Conservation (phyloP, 1,139 yeast genomes). For the Scheffersomyces segobiensis region DNA sequence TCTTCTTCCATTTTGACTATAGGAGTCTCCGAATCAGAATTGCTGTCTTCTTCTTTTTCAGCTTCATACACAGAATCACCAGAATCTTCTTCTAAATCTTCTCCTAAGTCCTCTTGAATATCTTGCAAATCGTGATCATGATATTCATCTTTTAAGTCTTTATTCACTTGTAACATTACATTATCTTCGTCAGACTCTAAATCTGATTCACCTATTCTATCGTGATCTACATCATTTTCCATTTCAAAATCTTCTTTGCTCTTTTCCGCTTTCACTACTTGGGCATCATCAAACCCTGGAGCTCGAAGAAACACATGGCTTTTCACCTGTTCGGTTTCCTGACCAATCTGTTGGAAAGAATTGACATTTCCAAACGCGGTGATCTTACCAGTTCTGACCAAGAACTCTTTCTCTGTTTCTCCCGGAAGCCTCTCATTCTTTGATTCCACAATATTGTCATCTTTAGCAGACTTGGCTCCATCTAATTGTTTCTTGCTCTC, state of each 20-base stretch:
- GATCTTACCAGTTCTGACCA: constrained; percentile 86
- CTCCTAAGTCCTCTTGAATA: constrained; percentile 15
- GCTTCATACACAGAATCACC: constrained; percentile 10
- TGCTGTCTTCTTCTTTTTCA: constrained; percentile 9
- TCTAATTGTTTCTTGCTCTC: constrained; percentile 25
- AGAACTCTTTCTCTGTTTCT: constrained; percentile 76
- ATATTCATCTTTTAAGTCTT: constrained; percentile 16
- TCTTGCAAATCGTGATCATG: constrained; percentile 20
- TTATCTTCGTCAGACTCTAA: constrained; percentile 2
- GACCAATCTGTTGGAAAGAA: constrained; percentile 42
- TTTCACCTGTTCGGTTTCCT: constrained; percentile 12
- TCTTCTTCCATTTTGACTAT: neutral
- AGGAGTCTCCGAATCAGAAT: neutral
- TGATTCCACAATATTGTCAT: constrained; percentile 3
- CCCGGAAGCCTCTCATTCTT: constrained; percentile 45
- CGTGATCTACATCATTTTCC: constrained; percentile 12
- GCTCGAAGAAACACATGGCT: constrained; percentile 37
- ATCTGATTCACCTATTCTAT: constrained; percentile 6
- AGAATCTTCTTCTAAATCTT: constrained; percentile 12
- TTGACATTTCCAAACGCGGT: constrained; percentile 87
- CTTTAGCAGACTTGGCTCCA: constrained; percentile 7
- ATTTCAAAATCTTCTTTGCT: constrained; percentile 1
- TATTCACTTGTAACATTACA: constrained; percentile 5
- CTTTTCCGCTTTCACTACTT: constrained; percentile 1
- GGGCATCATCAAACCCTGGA: constrained; percentile 34